These are phyloP conservation scores for Metschnikowia peoriensis DNA, from an alignment of 805 yeast species.

Conservation along the genomic window DNA sequence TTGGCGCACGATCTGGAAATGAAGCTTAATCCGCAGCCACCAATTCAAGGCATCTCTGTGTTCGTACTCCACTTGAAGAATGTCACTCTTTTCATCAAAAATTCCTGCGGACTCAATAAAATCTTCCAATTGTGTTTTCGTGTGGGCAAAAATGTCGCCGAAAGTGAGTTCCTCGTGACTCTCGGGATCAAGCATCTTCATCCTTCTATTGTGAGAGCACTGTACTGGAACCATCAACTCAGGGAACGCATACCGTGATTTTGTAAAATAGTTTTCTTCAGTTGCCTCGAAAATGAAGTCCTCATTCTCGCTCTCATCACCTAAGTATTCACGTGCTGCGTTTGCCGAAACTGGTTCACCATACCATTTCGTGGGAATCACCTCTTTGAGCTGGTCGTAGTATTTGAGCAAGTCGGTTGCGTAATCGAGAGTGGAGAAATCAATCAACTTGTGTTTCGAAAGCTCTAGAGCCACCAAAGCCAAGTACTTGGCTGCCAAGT, in stretches of 20 bases:
- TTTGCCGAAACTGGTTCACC: slow-evolving; percentile 14
- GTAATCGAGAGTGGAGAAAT: slow-evolving; percentile 47
- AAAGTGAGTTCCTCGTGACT: slow-evolving; percentile 18
- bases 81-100: slow-evolving; percentile 29
- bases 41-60: slow-evolving; percentile 30
- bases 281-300: slow-evolving; percentile 12
- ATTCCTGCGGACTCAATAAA: slow-evolving; percentile 22
- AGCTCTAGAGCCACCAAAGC: slow-evolving; percentile 55
- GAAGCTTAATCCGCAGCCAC: slow-evolving; percentile 36
- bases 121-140: slow-evolving; percentile 23
- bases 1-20: slow-evolving; percentile 30
- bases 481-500: slow-evolving; percentile 55
- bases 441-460: slow-evolving; percentile 57
- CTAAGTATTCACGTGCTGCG: slow-evolving; percentile 9
- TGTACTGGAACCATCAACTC: slow-evolving; percentile 14
- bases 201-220: slow-evolving; percentile 12
- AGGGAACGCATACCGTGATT: slow-evolving; percentile 9
- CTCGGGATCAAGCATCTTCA: slow-evolving; percentile 7
- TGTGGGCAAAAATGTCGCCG: slow-evolving; percentile 25
- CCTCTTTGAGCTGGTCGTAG: slow-evolving; percentile 29
- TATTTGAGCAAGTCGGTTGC: slow-evolving; percentile 39
- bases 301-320: slow-evolving; percentile 11
- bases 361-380: slow-evolving; percentile 39
- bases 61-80: slow-evolving; percentile 31
- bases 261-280: slow-evolving; percentile 4